Evolutionary conservation across 257 asterid species (phyloP).

Genomic region (Verbascum thapsus): DNA sequence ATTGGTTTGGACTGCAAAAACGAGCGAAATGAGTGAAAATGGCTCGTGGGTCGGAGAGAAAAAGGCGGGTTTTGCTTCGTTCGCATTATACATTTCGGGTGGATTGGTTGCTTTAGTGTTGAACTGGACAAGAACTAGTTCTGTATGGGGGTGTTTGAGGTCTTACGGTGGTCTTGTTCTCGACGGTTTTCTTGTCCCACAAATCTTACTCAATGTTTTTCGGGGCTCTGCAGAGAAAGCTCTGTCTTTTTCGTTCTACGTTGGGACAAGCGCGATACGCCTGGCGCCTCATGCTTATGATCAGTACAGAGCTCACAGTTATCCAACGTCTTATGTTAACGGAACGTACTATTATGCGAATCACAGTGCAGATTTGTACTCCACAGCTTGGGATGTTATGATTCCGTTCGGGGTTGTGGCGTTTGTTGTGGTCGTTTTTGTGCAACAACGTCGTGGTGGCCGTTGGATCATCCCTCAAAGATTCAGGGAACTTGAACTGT

Average conservation of each 20-base stretch:
- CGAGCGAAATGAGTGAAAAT: slow-evolving; percentile 12
- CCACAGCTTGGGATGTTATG: slow-evolving; percentile 68
- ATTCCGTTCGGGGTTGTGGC: slow-evolving; percentile 53
- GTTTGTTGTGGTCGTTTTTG: slow-evolving; percentile 49
- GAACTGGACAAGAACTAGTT: slow-evolving; percentile 34
- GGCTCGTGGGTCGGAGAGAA: slow-evolving; percentile 41
- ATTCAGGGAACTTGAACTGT: slow-evolving; percentile 44
- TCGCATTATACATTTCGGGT: slow-evolving; percentile 47
- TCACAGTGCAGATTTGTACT: slow-evolving; percentile 60
- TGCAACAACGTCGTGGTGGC: slow-evolving; percentile 74
- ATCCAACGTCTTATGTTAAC: slow-evolving; percentile 24
- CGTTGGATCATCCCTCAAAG: slow-evolving; percentile 56
- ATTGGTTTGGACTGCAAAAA: slow-evolving; percentile 55
- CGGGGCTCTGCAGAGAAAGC: slow-evolving; percentile 40
- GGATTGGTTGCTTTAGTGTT: slow-evolving; percentile 41
- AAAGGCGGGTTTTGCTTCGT: slow-evolving; percentile 24
- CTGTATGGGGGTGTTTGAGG: slow-evolving; percentile 49
- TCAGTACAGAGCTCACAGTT: slow-evolving; percentile 53
- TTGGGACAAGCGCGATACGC: slow-evolving; percentile 57
- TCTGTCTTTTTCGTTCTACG: slow-evolving; percentile 45
- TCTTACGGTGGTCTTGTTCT: slow-evolving; percentile 60
- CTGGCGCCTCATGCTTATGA: slow-evolving; percentile 71
- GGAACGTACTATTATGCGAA: slow-evolving; percentile 62
- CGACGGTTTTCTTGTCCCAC: slow-evolving; percentile 74
- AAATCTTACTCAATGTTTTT: slow-evolving; percentile 51